These are phyloP conservation scores for Oryza glumipatula DNA, from an alignment of 176 grass and related monocot species.

Conservation along the genomic window DNA sequence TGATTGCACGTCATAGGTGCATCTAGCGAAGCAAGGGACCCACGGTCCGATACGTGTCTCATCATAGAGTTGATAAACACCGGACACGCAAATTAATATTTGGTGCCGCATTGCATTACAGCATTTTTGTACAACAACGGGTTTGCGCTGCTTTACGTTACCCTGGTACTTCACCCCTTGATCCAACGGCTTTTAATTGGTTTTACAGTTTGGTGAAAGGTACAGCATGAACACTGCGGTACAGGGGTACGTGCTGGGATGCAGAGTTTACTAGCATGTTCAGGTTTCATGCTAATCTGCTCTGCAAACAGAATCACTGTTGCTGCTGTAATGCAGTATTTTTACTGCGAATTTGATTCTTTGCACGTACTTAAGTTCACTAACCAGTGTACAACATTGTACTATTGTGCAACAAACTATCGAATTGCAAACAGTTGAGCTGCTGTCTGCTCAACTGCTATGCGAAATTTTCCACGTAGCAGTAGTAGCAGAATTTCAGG, in stretches of 20 bases:
- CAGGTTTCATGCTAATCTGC: background rate
- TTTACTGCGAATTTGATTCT: background rate
- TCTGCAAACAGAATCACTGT: background rate
- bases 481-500: background rate
- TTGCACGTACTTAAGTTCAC: background rate
- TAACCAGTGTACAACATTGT: background rate
- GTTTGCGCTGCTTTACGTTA: constrained; percentile 35
- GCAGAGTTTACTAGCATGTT: background rate
- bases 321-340: background rate
- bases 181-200: constrained; percentile 19
- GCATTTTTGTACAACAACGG: background rate
- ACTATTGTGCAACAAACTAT: no score
- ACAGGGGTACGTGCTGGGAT: background rate
- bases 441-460: background rate
- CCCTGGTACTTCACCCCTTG: background rate
- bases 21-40: background rate
- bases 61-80: background rate
- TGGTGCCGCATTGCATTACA: background rate
- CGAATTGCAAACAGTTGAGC: background rate
- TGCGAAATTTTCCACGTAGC: background rate
- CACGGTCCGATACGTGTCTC: background rate
- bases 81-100: constrained; percentile 23
- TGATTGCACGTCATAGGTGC: constrained; percentile 7
- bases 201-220: background rate
- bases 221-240: background rate